Evolutionary conservation across 257 asterid genomes (phyloP), one percentile per base, ranked within the genome.

Genomic region (Sherardia arvensis): DNA sequence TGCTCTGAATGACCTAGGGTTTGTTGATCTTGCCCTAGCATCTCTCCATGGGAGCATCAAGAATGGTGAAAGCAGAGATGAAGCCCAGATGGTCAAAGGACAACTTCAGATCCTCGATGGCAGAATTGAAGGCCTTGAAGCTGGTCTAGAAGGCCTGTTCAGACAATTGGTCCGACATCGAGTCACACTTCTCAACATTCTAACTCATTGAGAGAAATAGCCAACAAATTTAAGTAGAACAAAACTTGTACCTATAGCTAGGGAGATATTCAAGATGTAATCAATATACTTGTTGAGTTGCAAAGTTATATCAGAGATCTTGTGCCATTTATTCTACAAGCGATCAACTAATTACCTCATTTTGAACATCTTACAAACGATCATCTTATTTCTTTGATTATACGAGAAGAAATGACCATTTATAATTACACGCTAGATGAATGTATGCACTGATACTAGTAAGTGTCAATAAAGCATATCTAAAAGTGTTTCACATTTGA

Each of bases 21-120:
- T 60, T 53, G 81, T 76, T 63, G 95, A 86, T 57, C 54, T 75
- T 60, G 77, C 69, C 22, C 65, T 87, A 11, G n/a, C 7, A 17
- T 56, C 63, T 45, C 69, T 85, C 55, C 80, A 60, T 14, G 78
- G 73, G 58, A 45, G 69, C 2, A 70, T 65, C 12, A 47, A 65
- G n/a, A 77, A 22, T 43, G 62, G 32, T 27, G 81, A 71, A 20
- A 65, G n/a, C 32, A 77, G 59, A 62, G 68, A 53, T 73, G 82
- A 82, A 53, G 43, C 70, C 4, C 71, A 65, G 10, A 55, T 56
- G 69, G 81, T 73, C 36, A 78, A 71, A 59, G 79, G 48, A 64
- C 66, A 66, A 8, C 33, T 89, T 48, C 76, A 71, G 40, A 66
- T 59, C 3, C 72, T 88, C 51, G 84, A 76, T 38, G 15, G 22